phyloP scores from a whole-genome alignment of 2,329 filamentous ascomycete genomes.

The Penicillium nordicum region DNA sequence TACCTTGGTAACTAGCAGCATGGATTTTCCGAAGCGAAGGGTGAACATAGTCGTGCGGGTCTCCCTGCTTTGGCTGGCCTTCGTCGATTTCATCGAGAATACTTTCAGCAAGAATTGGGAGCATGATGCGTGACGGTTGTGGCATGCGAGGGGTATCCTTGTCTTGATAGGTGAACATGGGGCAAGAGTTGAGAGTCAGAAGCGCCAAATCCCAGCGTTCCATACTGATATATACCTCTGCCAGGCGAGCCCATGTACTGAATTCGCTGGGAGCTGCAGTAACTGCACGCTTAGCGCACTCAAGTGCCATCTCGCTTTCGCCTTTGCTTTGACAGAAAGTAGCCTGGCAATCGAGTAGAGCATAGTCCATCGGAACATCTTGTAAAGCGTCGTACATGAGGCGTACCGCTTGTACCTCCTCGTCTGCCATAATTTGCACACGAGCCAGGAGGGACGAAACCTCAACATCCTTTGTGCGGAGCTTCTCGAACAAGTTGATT shows the following conservation, averaged over 20 bases:
- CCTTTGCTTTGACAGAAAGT: conserved; percentile 88
- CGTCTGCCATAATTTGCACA: conserved; percentile 89
- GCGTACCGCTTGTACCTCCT: conserved; percentile 92
- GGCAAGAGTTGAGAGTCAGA: conserved; percentile 93
- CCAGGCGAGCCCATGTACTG: conserved; percentile 89
- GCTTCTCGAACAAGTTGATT: conserved; percentile 96
- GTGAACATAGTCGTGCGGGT: conserved; percentile 81
- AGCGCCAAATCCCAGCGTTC: conserved; percentile 97
- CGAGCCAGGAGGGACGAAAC: conserved; percentile 89
- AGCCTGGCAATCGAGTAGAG: conserved; percentile 90
- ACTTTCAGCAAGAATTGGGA: conserved; percentile 84
- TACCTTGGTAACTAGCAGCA: conserved; percentile 87
- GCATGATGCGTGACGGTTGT: conserved; percentile 79
- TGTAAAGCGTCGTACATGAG: conserved; percentile 84
- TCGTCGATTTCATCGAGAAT: conserved; percentile 95
- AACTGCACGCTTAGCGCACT: conserved; percentile 90
- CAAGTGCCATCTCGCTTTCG: conserved; percentile 78
- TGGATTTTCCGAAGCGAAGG: conserved; percentile 80
- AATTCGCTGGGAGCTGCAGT: conserved; percentile 96
- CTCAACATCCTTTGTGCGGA: conserved; percentile 84
- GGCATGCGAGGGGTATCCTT: conserved; percentile 95
- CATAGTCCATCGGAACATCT: conserved; percentile 95
- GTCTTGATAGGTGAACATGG: conserved; percentile 99
- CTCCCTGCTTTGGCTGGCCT: conserved; percentile 67
- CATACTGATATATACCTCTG: conserved; percentile 87